Percentiles rank a stretch among this genome's conserved stretches.
Conservation (phyloP, 2,329 filamentous ascomycete species). For the Lecanicillium sp. region DNA sequence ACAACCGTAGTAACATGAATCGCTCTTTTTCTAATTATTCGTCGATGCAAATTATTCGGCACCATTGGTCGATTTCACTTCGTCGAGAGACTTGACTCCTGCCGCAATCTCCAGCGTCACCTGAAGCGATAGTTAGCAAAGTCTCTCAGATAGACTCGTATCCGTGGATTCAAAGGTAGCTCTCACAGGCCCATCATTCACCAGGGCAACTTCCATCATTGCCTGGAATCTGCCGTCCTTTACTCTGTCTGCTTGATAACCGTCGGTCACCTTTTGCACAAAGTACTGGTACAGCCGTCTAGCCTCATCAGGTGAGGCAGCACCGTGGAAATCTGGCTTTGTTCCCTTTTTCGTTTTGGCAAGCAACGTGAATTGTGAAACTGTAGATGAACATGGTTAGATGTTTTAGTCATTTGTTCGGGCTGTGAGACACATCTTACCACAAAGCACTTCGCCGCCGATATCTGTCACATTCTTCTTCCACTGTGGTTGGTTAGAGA, state of each 20-base stretch:
- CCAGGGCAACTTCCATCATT: constrained; percentile 94
- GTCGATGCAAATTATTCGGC: too few relatives aligned
- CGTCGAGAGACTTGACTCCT: too few relatives aligned
- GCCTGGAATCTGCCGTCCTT: constrained; percentile 97
- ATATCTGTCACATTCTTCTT: constrained; percentile 85
- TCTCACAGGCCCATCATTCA: constrained; percentile 71
- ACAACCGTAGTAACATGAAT: too few relatives aligned
- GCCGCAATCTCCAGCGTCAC: too few relatives aligned
- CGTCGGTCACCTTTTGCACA: constrained; percentile 62
- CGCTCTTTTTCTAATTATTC: too few relatives aligned
- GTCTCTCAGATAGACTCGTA: neutral
- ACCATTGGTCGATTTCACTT: too few relatives aligned
- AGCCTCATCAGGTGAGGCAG: constrained; percentile 70
- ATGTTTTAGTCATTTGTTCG: constrained; percentile 1
- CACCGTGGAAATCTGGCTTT: constrained; percentile 91
- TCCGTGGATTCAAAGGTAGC: neutral
- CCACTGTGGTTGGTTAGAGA: constrained; percentile 52
- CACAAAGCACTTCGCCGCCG: constrained; percentile 85
- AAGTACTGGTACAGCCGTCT: constrained; percentile 79
- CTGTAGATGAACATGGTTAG: constrained; percentile 33
- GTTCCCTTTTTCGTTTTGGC: constrained; percentile 92
- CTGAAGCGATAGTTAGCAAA: too few relatives aligned
- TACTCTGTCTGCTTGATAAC: constrained; percentile 66
- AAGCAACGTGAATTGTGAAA: constrained; percentile 93
- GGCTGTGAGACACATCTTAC: constrained; percentile 36